Percentiles rank a stretch among this genome's conserved stretches.
phyloP scores from a whole-genome alignment of 106 monocot genomes.

The Dioscorea zingiberensis region DNA sequence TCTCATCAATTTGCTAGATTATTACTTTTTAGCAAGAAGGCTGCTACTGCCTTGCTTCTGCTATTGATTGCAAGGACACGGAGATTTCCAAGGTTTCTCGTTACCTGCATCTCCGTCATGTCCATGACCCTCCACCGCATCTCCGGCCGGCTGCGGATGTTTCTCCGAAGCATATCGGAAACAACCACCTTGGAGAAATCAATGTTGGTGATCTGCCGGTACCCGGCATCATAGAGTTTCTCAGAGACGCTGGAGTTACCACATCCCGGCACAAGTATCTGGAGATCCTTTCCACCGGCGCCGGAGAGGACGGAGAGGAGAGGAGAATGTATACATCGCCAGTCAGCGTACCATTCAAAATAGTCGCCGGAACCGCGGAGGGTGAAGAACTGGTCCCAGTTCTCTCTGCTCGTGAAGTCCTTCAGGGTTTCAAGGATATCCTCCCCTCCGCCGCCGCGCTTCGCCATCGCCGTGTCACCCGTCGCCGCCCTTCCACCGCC shows the following conservation, averaged over 20 bases:
- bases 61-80: too few relatives aligned
- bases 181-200: slow-evolving; percentile 92
- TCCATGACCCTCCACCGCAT: slow-evolving; percentile 98
- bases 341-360: slow-evolving; percentile 99
- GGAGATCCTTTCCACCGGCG: neutral
- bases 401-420: slow-evolving; percentile 94
- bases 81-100: too few relatives aligned
- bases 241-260: slow-evolving; percentile 86
- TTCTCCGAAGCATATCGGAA: slow-evolving; percentile 74
- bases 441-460: neutral
- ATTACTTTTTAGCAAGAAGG: too few relatives aligned
- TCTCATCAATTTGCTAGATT: too few relatives aligned
- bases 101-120: slow-evolving; percentile 93
- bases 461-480: slow-evolving; percentile 3
- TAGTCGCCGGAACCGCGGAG: slow-evolving; percentile 72
- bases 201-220: slow-evolving; percentile 60
- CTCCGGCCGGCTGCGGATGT: slow-evolving; percentile 67
- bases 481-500: neutral
- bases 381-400: slow-evolving; percentile 97
- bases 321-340: slow-evolving; percentile 44
- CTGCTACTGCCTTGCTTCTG: too few relatives aligned
- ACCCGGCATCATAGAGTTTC: slow-evolving; percentile 82
- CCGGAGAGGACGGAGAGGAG: slow-evolving; percentile 52
- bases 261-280: slow-evolving; percentile 90
- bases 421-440: slow-evolving; percentile 72